Evolutionary conservation across 2,329 filamentous ascomycete genomes (phyloP).

Genomic region (Aspergillus transmontanensis): DNA sequence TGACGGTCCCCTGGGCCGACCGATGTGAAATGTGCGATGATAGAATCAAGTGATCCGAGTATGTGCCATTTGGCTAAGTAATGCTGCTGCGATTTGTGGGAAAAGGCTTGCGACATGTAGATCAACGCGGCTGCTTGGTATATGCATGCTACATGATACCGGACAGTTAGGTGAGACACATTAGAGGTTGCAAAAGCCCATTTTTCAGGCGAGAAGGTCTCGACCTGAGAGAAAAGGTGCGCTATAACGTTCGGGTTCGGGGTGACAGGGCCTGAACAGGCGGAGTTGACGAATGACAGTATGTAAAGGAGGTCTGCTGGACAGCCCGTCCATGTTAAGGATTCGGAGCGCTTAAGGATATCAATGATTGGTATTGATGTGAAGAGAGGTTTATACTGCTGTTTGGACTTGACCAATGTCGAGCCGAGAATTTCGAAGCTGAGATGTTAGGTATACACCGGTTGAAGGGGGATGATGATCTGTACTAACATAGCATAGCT

Average conservation of each 20-base stretch:
- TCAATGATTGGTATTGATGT: not conserved
- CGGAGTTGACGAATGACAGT: not conserved
- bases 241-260: not conserved
- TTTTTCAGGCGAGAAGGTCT: not conserved
- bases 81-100: rapidly evolving
- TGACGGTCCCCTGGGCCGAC: not conserved
- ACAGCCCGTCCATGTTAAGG: not conserved
- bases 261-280: too few relatives aligned
- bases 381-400: not conserved
- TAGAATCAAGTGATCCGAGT: not conserved
- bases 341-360: not conserved
- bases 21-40: not conserved
- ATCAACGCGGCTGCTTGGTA: not conserved
- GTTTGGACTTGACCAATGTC: not conserved
- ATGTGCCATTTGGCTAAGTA: not conserved
- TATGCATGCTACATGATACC: not conserved
- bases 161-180: not conserved
- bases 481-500: not conserved
- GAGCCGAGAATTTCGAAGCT: not conserved
- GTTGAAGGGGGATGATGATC: too few relatives aligned
- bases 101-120: not conserved
- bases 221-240: not conserved
- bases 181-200: not conserved
- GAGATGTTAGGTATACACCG: not conserved
- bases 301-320: not conserved